A percentile compares a stretch with the other conserved stretches of the same genome.
phyloP scores from a whole-genome alignment of 192 early-diverging fungal species.

The Mycoemilia scoparia region DNA sequence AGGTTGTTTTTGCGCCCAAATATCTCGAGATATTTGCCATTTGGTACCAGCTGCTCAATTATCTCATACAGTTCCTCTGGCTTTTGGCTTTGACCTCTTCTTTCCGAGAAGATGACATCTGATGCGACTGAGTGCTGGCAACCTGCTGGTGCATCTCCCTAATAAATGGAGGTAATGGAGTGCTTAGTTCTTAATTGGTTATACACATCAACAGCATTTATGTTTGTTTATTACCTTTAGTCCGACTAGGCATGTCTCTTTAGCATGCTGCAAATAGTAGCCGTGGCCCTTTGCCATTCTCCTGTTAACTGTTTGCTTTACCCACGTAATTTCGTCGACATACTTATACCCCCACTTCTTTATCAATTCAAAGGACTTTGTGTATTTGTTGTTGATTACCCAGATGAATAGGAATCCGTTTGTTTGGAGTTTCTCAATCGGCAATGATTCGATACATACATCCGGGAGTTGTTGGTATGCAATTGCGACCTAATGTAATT shows the following conservation, averaged over 20 bases:
- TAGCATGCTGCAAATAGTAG: slow-evolving; percentile 92
- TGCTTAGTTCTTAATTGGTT: not conserved
- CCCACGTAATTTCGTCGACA: slow-evolving; percentile 93
- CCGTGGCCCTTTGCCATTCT: slow-evolving; percentile 96
- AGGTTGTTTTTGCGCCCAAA: slow-evolving; percentile 95
- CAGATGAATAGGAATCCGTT: slow-evolving; percentile 93
- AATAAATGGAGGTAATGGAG: not conserved
- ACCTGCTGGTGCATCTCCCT: slow-evolving; percentile 55
- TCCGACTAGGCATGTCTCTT: slow-evolving; percentile 93
- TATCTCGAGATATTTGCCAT: slow-evolving; percentile 83
- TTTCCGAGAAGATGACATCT: slow-evolving; percentile 84
- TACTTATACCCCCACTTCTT: slow-evolving; percentile 90
- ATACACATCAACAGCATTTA: no score
- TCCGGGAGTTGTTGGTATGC: slow-evolving; percentile 92
- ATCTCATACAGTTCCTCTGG: slow-evolving; percentile 90
- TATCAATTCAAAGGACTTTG: slow-evolving; percentile 85
- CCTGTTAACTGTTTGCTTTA: slow-evolving; percentile 90
- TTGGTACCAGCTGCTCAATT: slow-evolving; percentile 82
- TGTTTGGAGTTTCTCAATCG: slow-evolving; percentile 65
- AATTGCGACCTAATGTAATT: no score
- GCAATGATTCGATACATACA: slow-evolving; percentile 77
- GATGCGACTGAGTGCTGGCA: slow-evolving; percentile 54
- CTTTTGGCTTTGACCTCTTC: slow-evolving; percentile 91
- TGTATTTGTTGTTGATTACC: slow-evolving; percentile 98
- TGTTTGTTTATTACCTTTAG: slow-evolving; percentile 57